phyloP scores from a whole-genome alignment of 2,329 filamentous ascomycete genomes.

The Colletotrichum magnum region DNA sequence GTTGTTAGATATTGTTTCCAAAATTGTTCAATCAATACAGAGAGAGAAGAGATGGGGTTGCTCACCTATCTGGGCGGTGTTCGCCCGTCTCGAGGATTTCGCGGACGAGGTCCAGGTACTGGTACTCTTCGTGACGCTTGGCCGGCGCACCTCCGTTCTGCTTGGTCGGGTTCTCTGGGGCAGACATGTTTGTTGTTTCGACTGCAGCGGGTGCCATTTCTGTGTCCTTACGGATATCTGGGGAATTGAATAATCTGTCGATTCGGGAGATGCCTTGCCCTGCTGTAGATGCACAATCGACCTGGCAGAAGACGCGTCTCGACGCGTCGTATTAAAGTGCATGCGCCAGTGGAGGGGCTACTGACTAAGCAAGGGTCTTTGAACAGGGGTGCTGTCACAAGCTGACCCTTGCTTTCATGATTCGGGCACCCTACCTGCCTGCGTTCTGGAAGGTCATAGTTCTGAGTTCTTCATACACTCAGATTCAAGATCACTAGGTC shows the following conservation, averaged over 20 bases:
- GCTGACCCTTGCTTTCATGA: too few relatives aligned
- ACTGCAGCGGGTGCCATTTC: conserved; percentile 31
- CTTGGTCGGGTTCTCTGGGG: conserved; percentile 19
- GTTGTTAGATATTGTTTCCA: conserved; percentile 7
- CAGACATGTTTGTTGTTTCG: conserved; percentile 18
- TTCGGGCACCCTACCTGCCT: too few relatives aligned
- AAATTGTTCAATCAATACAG: neutral
- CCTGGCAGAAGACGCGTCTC: conserved; percentile 19
- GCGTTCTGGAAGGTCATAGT: too few relatives aligned
- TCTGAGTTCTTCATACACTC: too few relatives aligned
- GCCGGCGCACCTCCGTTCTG: conserved; percentile 12
- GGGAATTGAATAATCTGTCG: neutral
- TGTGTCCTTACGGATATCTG: neutral
- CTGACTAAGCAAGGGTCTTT: conserved; percentile 24
- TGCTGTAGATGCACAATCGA: neutral
- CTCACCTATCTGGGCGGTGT: conserved; percentile 86
- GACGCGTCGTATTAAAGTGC: conserved; percentile 35
- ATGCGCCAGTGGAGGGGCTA: conserved; percentile 13
- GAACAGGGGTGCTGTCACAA: too few relatives aligned
- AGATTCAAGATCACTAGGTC: too few relatives aligned
- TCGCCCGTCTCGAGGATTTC: conserved; percentile 88
- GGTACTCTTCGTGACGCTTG: conserved; percentile 83
- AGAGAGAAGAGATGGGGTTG: too few relatives aligned
- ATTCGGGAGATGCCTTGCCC: neutral
- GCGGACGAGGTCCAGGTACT: conserved; percentile 92